Evolutionary conservation across 352 stramenopile species (phyloP).

Genomic region (Globisporangium lucens): DNA sequence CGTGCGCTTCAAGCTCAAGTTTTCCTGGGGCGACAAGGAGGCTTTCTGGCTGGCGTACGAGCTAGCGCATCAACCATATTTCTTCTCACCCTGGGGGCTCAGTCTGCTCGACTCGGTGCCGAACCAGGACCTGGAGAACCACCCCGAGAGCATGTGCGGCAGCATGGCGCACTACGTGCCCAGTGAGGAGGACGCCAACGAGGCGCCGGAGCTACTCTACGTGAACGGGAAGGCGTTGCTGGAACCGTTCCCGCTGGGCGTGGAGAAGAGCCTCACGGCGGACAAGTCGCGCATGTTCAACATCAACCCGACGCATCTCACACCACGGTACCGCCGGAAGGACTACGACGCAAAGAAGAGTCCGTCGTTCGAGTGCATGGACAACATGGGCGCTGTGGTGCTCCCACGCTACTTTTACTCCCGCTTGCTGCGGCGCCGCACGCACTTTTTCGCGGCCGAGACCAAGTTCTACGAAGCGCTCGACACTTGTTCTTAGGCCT

Average conservation of each 20-base stretch:
- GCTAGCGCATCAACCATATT: neutral
- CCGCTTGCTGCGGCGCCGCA: constrained; percentile 34
- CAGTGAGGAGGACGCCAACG: neutral
- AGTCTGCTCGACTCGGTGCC: neutral
- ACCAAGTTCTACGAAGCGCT: constrained; percentile 39
- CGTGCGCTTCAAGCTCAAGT: neutral
- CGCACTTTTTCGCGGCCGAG: constrained; percentile 44
- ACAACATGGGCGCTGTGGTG: constrained; percentile 30
- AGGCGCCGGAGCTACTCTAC: neutral
- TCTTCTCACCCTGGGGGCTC: neutral
- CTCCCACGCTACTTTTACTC: constrained; percentile 39
- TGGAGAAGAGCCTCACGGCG: neutral
- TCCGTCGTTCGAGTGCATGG: constrained; percentile 46
- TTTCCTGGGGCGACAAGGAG: neutral
- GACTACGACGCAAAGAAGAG: constrained; percentile 35
- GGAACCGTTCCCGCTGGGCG: neutral
- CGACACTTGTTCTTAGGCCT: constrained; percentile 7
- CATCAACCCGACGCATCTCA: neutral
- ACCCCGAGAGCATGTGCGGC: neutral
- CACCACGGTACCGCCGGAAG: constrained; percentile 30
- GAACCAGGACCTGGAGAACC: neutral
- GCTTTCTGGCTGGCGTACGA: neutral
- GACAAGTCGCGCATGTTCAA: neutral
- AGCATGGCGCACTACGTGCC: neutral
- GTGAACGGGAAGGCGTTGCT: neutral